Conservation (phyloP, 768 basidiomycete genomes). For the Chalciporus sphaerocephalus region DNA sequence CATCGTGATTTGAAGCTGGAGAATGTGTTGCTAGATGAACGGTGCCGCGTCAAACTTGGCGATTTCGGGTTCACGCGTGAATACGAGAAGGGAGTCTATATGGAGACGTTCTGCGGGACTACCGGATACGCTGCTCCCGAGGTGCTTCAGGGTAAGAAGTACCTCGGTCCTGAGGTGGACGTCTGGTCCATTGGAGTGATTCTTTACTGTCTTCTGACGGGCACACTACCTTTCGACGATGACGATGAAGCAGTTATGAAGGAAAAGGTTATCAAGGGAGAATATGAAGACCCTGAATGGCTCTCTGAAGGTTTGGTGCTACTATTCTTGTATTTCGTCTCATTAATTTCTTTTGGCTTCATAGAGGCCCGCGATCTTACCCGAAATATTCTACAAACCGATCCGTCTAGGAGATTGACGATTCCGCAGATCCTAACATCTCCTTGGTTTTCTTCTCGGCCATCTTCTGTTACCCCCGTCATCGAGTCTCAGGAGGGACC, state of each 20-base stretch:
- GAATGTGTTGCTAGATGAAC: conserved; percentile 89
- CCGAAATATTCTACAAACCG: conserved; percentile 68
- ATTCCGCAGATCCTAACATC: conserved; percentile 85
- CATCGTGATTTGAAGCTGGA: conserved; percentile 97
- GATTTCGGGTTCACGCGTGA: conserved; percentile 95
- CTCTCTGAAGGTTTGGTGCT: conserved; percentile 66
- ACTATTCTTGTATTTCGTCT: neutral
- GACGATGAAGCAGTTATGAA: conserved; percentile 85
- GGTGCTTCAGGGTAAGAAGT: conserved; percentile 84
- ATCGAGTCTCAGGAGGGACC: conserved; percentile 18
- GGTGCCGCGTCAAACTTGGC: conserved; percentile 86
- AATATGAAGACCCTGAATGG: conserved; percentile 93
- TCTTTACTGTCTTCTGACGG: conserved; percentile 83
- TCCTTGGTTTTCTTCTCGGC: conserved; percentile 68
- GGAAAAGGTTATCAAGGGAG: conserved; percentile 74
- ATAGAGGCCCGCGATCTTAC: conserved; percentile 86
- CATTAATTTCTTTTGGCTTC: conserved; percentile 5
- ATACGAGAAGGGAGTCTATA: conserved; percentile 68
- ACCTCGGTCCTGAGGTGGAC: conserved; percentile 93
- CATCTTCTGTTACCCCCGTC: conserved; percentile 3
- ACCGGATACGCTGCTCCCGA: conserved; percentile 93
- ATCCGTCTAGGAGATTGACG: conserved; percentile 67
- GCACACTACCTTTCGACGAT: conserved; percentile 86
- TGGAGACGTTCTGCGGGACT: conserved; percentile 95
- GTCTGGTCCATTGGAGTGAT: conserved; percentile 95